Evolutionary conservation across 805 yeast genomes (phyloP).

Genomic region (Tetrapisispora taiwanensis): DNA sequence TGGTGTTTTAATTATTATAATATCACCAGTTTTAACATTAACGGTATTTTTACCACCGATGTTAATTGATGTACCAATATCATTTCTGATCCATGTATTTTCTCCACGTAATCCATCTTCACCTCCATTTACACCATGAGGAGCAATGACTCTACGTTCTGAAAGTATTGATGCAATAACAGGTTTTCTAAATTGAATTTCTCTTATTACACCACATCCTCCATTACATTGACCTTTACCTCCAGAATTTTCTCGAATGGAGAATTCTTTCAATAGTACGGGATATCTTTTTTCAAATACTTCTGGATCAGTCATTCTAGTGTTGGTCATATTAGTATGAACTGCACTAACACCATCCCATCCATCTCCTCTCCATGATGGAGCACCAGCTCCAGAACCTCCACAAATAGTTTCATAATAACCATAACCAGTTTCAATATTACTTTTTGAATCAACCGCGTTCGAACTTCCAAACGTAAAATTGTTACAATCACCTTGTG

Average conservation of each 20-base stretch:
- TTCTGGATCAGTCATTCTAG: slow-evolving; percentile 87
- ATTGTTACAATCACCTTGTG: slow-evolving; percentile 94
- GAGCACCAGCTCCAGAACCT: slow-evolving; percentile 74
- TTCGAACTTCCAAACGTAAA: slow-evolving; percentile 82
- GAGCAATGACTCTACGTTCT: slow-evolving; percentile 77
- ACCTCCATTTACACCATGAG: slow-evolving; percentile 84
- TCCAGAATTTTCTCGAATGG: slow-evolving; percentile 65
- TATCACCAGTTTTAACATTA: slow-evolving; percentile 48
- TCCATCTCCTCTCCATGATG: slow-evolving; percentile 46
- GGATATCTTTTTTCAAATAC: slow-evolving; percentile 84
- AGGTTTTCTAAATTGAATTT: slow-evolving; percentile 65
- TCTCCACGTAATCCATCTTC: slow-evolving; percentile 62
- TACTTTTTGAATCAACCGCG: slow-evolving; percentile 44
- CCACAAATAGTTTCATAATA: slow-evolving; percentile 94
- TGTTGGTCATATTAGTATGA: slow-evolving; percentile 89
- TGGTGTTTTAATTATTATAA: slow-evolving; percentile 60
- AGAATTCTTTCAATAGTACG: slow-evolving; percentile 60
- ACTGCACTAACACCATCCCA: slow-evolving; percentile 88
- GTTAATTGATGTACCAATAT: slow-evolving; percentile 30
- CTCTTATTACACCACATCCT: slow-evolving; percentile 81
- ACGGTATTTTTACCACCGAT: slow-evolving; percentile 70
- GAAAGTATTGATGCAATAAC: slow-evolving; percentile 72
- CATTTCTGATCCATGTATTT: slow-evolving; percentile 42
- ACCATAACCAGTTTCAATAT: slow-evolving; percentile 55
- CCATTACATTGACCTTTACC: slow-evolving; percentile 67